A percentile compares a stretch with the other conserved stretches of the same genome.
These are phyloP conservation scores for Flagelloscypha sp. DNA, from an alignment of 768 basidiomycete species.

Conservation along the genomic window DNA sequence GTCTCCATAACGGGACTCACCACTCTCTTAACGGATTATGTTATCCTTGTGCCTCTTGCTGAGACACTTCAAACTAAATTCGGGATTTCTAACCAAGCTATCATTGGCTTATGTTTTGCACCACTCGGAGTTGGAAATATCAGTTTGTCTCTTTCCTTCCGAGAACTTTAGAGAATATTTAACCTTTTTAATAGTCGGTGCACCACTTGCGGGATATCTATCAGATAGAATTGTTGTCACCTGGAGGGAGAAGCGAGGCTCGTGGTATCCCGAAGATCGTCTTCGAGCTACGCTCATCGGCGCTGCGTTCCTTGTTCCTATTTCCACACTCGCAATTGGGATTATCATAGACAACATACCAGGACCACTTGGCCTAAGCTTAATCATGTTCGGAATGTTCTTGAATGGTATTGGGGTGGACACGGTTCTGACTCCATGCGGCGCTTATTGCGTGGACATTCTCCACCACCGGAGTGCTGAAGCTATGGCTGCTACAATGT, in stretches of 20 bases:
- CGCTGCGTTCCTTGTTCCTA: conserved; percentile 30
- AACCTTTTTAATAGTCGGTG: no score
- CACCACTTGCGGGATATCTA: conserved; percentile 35
- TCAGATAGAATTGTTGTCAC: conserved; percentile 33
- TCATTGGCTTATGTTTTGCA: conserved; percentile 34
- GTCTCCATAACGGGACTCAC: conserved; percentile 27
- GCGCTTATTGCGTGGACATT: conserved; percentile 41
- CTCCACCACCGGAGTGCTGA: conserved; percentile 43
- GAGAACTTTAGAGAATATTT: no score
- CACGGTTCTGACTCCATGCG: conserved; percentile 34
- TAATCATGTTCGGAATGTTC: conserved; percentile 35
- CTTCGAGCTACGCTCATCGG: conserved; percentile 33
- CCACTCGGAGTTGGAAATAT: conserved; percentile 34
- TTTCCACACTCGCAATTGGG: conserved; percentile 34
- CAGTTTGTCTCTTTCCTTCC: conserved; percentile 22
- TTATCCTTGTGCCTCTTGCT: conserved; percentile 40
- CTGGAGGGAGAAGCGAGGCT: conserved; percentile 31
- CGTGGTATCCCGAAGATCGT: conserved; percentile 48
- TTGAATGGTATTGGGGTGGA: conserved; percentile 39
- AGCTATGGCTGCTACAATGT: conserved; percentile 36
- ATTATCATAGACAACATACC: conserved; percentile 29
- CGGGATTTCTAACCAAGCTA: conserved; percentile 30
- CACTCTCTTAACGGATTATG: conserved; percentile 29
- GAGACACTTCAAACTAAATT: conserved; percentile 41
- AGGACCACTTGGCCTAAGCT: conserved; percentile 28